Conservation (phyloP, 2,329 filamentous ascomycete species). For the Lasiodiplodia sp. region DNA sequence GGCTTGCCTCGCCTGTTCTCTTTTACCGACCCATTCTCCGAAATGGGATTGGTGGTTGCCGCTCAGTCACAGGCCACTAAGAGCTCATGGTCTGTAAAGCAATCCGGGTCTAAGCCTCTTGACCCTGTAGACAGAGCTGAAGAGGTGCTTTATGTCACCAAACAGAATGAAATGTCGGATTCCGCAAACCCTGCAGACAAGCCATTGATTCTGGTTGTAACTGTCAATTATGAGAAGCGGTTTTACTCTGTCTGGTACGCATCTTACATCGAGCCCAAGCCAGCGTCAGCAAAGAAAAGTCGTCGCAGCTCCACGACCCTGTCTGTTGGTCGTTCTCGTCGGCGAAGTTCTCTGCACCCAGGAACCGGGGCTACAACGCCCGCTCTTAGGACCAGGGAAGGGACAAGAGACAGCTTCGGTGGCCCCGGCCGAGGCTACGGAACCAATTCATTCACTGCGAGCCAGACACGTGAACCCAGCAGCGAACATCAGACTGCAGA, state of each 20-base stretch:
- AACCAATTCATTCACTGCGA: conserved; percentile 45
- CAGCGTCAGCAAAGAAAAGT: conserved; percentile 51
- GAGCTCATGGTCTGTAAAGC: conserved; percentile 38
- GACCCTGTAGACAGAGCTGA: conserved; percentile 77
- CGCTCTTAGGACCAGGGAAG: conserved; percentile 65
- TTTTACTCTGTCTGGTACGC: conserved; percentile 87
- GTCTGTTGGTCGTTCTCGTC: conserved; percentile 59
- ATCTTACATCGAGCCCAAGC: conserved; percentile 75
- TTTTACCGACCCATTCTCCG: conserved; percentile 83
- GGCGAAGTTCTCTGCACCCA: conserved; percentile 64
- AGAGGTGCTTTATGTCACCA: conserved; percentile 83
- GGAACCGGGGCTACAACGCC: conserved; percentile 80
- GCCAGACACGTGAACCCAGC: conserved; percentile 41
- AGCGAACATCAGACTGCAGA: conserved; percentile 51
- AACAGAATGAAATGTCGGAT: conserved; percentile 63
- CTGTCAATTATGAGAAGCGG: conserved; percentile 77
- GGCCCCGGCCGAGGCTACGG: conserved; percentile 54
- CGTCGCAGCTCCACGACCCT: conserved; percentile 34
- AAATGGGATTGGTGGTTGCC: conserved; percentile 80
- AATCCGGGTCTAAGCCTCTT: conserved; percentile 44
- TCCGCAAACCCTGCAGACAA: conserved; percentile 50
- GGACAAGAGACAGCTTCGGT: conserved; percentile 79
- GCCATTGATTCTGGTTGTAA: conserved; percentile 76
- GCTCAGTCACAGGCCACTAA: conserved; percentile 34
- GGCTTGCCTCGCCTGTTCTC: conserved; percentile 80